Percentiles rank a stretch among this genome's conserved stretches.
Evolutionary conservation across 2,329 filamentous ascomycete genomes (phyloP).

Genomic region (Aspergillus brunneoviolaceus): DNA sequence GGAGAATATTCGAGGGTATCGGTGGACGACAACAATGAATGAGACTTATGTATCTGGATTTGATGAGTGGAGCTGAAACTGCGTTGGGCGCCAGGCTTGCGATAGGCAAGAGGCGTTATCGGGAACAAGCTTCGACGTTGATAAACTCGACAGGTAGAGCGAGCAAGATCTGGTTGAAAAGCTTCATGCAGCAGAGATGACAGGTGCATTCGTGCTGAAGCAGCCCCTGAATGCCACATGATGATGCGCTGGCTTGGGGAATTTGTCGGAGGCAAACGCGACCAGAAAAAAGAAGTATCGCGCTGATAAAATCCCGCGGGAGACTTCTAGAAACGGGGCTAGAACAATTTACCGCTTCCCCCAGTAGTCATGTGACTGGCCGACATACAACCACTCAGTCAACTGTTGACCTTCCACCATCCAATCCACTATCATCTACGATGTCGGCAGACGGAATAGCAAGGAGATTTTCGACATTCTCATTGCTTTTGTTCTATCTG

Average conservation of each 20-base stretch:
- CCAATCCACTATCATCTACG: background rate
- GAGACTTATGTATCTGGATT: background rate
- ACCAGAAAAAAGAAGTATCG: background rate
- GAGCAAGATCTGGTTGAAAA: slow-evolving; percentile 24
- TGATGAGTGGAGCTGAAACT: slow-evolving; percentile 6
- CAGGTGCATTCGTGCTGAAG: slow-evolving; percentile 11
- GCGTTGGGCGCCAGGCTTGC: slow-evolving; percentile 2
- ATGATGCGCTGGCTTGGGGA: background rate
- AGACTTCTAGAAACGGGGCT: background rate
- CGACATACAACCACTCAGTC: background rate
- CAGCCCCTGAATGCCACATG: background rate
- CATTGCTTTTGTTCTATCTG: background rate
- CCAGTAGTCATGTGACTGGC: background rate
- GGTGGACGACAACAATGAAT: background rate
- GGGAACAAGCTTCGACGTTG: slow-evolving; percentile 5
- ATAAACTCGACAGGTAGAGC: slow-evolving; percentile 11
- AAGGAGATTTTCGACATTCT: background rate
- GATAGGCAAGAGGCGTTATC: slow-evolving; percentile 7
- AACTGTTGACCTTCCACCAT: too few relatives aligned
- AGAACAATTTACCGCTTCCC: background rate
- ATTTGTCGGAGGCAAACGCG: background rate
- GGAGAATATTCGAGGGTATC: background rate
- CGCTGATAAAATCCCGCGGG: background rate
- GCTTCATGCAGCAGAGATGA: slow-evolving; percentile 26
- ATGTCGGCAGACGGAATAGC: background rate